Percentiles rank a stretch among this genome's conserved stretches.
These are phyloP conservation scores for Reticulascus tulasneorum DNA, from an alignment of 2,329 filamentous ascomycete genomes.

Conservation along the genomic window DNA sequence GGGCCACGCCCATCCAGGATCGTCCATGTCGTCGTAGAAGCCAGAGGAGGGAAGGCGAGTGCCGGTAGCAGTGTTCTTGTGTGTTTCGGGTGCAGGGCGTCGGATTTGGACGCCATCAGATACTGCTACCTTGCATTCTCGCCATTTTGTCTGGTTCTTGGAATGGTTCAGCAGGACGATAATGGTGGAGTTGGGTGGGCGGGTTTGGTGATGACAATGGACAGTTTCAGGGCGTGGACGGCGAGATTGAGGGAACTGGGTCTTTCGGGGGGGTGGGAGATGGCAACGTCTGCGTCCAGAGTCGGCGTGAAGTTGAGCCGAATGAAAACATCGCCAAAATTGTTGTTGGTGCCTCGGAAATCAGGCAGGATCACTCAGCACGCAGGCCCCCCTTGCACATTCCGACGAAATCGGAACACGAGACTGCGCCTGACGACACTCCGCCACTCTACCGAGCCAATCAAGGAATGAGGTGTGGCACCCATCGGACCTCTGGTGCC, in stretches of 20 bases:
- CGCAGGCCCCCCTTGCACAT: not conserved
- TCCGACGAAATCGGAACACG: slow-evolving; percentile 8
- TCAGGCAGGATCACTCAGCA: too few relatives aligned
- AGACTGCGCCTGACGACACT: slow-evolving; percentile 5
- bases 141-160: slow-evolving; percentile 2
- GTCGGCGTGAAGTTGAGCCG: slow-evolving; percentile 11
- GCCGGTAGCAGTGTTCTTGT: too few relatives aligned
- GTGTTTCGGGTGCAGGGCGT: slow-evolving; percentile 5
- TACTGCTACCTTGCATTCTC: not conserved
- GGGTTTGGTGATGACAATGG: slow-evolving; percentile 12
- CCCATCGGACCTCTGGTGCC: too few relatives aligned
- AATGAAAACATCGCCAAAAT: slow-evolving; percentile 9
- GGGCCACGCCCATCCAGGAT: slow-evolving; percentile 50
- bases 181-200: slow-evolving; percentile 1
- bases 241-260: slow-evolving; percentile 12
- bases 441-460: slow-evolving; percentile 13
- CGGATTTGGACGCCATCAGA: slow-evolving; percentile 12
- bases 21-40: slow-evolving; percentile 42
- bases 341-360: too few relatives aligned
- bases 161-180: not conserved
- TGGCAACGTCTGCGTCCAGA: slow-evolving; percentile 12
- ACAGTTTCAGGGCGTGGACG: slow-evolving; percentile 14
- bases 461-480: too few relatives aligned
- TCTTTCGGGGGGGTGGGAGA: slow-evolving; percentile 11
- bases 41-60: too few relatives aligned